These are phyloP conservation scores for Fraxinus velutina DNA, from an alignment of 305 asterid genomes.

Conservation along the genomic window DNA sequence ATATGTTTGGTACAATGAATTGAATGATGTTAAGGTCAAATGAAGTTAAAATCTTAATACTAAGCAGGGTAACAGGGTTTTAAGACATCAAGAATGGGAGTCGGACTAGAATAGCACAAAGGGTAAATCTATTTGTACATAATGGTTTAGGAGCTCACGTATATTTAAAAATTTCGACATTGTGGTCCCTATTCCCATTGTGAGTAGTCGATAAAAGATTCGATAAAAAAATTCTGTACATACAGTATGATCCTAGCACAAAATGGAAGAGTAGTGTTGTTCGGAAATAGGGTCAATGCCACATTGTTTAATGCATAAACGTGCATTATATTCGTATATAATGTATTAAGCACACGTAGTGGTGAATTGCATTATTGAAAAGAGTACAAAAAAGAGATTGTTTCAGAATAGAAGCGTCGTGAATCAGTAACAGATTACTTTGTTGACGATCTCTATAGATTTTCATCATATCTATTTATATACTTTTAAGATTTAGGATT, in stretches of 20 bases:
- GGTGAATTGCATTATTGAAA: too few species aligned
- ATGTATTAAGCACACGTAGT: too few species aligned
- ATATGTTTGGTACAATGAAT: background rate
- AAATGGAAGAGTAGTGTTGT: background rate
- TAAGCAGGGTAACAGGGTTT: background rate
- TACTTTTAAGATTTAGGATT: too few species aligned
- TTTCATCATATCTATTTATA: constrained; percentile 15
- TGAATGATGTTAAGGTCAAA: background rate
- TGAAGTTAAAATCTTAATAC: background rate
- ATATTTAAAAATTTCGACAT: too few species aligned
- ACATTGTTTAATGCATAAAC: background rate
- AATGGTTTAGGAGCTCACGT: too few species aligned
- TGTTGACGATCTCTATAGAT: background rate
- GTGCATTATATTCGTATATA: too few species aligned
- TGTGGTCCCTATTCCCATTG: too few species aligned
- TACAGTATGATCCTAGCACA: background rate
- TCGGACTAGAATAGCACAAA: background rate
- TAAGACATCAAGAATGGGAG: background rate
- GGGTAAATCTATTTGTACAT: too few species aligned
- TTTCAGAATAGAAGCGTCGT: background rate
- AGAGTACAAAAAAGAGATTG: background rate
- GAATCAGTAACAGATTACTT: background rate
- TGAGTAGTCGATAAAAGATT: too few species aligned
- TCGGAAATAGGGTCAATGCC: background rate
- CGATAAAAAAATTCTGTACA: too few species aligned